Evolutionary conservation across 768 basidiomycete genomes (phyloP).

Genomic region (Amanita brunnescens): DNA sequence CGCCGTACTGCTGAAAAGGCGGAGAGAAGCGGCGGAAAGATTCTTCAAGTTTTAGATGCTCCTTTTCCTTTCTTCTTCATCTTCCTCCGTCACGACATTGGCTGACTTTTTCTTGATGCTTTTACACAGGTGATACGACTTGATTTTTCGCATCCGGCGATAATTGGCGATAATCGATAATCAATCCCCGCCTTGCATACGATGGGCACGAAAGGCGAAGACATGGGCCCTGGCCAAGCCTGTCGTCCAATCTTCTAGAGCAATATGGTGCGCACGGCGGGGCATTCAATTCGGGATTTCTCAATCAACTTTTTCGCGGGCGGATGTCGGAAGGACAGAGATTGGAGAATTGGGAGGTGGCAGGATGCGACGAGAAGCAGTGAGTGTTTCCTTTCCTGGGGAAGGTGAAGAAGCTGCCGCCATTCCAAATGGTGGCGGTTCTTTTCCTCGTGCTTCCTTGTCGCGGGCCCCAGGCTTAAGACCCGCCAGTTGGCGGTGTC

Average conservation of each 20-base stretch:
- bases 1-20: not conserved
- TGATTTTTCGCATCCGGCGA: too few species aligned
- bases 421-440: not conserved
- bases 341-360: not conserved
- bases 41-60: not conserved
- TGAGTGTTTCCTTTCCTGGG: conserved; percentile 1
- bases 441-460: conserved; percentile 4
- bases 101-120: not conserved
- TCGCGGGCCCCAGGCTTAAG: conserved; percentile 2
- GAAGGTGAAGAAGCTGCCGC: not conserved
- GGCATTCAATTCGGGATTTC: too few species aligned
- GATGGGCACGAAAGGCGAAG: not conserved
- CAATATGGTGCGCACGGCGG: not conserved
- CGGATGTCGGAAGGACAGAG: too few species aligned
- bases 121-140: not conserved
- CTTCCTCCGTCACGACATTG: not conserved
- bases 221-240: not conserved
- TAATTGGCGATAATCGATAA: too few species aligned
- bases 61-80: not conserved
- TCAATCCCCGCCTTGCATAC: not conserved
- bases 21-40: not conserved
- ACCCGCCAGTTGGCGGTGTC: not conserved
- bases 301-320: not conserved
- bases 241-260: not conserved
- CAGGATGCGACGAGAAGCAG: not conserved